Base-by-base conservation (phyloP, 176 grass and related monocot genomes). In the Avena insularis region DNA sequence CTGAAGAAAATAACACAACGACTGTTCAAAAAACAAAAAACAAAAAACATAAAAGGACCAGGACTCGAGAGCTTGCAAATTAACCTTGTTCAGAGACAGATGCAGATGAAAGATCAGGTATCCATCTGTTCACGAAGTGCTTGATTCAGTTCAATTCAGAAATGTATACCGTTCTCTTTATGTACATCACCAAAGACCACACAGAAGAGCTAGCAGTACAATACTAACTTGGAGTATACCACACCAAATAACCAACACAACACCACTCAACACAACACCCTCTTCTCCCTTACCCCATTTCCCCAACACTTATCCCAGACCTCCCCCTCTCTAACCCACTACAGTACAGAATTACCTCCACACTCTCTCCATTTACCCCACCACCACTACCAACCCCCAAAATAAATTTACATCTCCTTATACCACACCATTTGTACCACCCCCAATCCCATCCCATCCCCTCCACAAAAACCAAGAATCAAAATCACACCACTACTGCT, bases 381-480 rank as follows among this genome's bases (percentile, higher is more conserved):
- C 43, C 66, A 46, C 19, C 76, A 78, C 56, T 47, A 75, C 64
- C 88, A 78, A 4, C 63, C 81, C 84, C 82, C 83, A 80, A 85
- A 89, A 73, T n/a, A 80, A 91, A 92, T 94, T 90, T 90, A 91
- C 90, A 94, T 79, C 86, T 69, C 71, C 78, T 86, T 88, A 95
- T 80, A 90, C 83, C 86, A 76, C 90, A 88, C 82, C 81, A 72
- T 21, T 88, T 90, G 90, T 92, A 80, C 59, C 71, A 80, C 59
- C 71, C 76, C 71, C 84, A 58, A 25, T 35, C 83, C 75, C 73
- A 20, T 79, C 78, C 81, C 60, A 27, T 72, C 23, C 2, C 79
- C 85, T 2, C 83, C 85, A 80, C 72, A 75, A 90, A 83, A 85
- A 84, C 85, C 60, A 83, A 23, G 70, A 89, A 84, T 71, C 55